Percentiles rank a stretch among this genome's conserved stretches.
Evolutionary conservation across 2,329 filamentous ascomycete genomes (phyloP).

Genomic region (Sporothrix schenckii): DNA sequence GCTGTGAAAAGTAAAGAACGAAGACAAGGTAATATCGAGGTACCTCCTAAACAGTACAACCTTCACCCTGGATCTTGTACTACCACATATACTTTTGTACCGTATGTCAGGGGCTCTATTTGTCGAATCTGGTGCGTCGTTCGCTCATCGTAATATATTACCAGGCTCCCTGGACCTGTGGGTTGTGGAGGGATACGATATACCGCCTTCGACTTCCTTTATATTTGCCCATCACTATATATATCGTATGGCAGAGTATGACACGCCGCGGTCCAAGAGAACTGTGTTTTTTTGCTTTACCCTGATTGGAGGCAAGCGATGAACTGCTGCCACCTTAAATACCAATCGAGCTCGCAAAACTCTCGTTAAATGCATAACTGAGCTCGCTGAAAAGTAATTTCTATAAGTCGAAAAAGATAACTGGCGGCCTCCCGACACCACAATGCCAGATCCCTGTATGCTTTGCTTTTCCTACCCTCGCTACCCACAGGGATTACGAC

Average conservation of each 20-base stretch:
- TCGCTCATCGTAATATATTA: not conserved
- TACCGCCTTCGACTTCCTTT: not conserved
- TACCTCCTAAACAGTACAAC: not conserved
- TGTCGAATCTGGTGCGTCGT: not conserved
- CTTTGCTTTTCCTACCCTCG: not conserved
- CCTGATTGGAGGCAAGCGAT: not conserved
- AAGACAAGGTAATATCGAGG: no score
- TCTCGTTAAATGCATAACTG: not conserved
- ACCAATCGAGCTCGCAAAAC: not conserved
- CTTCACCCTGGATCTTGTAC: not conserved
- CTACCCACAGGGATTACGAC: not conserved
- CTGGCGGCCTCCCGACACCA: constrained; percentile 8
- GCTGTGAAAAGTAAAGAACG: not conserved
- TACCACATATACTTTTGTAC: not conserved
- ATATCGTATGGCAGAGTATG: not conserved
- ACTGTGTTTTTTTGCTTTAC: not conserved
- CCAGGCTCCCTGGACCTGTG: not conserved
- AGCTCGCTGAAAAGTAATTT: not conserved
- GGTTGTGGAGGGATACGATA: not conserved
- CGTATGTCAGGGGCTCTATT: not conserved
- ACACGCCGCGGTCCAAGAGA: not conserved
- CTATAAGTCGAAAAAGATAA: no score
- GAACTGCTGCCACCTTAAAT: not conserved
- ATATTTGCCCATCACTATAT: not conserved
- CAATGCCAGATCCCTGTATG: constrained; percentile 1